A percentile compares a stretch with the other conserved stretches of the same genome.
These are phyloP conservation scores for Ceratobasidium sp. DNA, from an alignment of 1,284 basidiomycete genomes.

Conservation along the genomic window DNA sequence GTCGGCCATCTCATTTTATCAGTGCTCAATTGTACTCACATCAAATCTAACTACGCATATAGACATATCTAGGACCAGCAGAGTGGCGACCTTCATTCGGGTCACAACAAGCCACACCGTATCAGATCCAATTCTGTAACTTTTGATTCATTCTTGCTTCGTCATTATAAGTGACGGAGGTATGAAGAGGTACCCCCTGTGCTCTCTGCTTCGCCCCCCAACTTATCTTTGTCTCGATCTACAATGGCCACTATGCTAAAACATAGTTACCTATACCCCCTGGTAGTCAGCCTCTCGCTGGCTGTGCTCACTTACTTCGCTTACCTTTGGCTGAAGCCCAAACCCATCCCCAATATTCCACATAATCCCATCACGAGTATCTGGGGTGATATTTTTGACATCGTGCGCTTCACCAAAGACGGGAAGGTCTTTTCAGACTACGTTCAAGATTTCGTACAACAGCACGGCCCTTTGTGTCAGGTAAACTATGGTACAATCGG, in stretches of 20 bases:
- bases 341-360: constrained; percentile 28
- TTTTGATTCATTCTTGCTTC: no score
- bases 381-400: constrained; percentile 22
- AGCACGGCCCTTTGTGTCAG: constrained; percentile 27
- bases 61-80: no score
- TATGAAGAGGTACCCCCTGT: not conserved
- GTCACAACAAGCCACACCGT: no score
- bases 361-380: constrained; percentile 37
- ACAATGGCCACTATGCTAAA: not conserved
- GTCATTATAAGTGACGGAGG: no score
- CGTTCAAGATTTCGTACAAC: constrained; percentile 6
- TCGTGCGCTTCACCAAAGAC: not conserved
- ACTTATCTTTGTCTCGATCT: not conserved
- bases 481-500: not conserved
- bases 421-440: constrained; percentile 26
- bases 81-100: no score
- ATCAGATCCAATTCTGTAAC: no score
- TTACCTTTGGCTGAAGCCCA: constrained; percentile 25
- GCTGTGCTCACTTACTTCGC: not conserved
- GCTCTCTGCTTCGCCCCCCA: not conserved
- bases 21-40: no score
- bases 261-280: not conserved
- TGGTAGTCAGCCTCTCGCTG: not conserved
- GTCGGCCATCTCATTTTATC: no score
- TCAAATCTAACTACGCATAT: no score